These are phyloP conservation scores for Microbotryum intermedium DNA, from an alignment of 1,284 basidiomycete species.

Conservation along the genomic window DNA sequence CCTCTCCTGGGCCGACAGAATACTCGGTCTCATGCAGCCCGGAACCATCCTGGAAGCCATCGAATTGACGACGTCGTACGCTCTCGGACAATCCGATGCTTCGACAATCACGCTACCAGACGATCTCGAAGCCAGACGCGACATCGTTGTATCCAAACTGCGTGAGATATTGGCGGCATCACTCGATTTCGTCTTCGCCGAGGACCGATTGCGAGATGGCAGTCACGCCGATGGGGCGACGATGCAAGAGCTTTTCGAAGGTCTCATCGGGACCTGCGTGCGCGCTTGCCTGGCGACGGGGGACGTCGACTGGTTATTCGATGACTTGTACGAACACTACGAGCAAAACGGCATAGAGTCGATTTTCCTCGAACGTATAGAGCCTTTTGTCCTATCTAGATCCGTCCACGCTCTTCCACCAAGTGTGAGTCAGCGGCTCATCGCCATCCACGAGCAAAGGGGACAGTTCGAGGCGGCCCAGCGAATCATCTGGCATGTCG, in stretches of 20 bases:
- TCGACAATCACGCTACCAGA: constrained; percentile 81
- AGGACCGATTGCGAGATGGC: constrained; percentile 81
- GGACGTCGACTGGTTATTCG: constrained; percentile 78
- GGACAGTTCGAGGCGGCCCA: constrained; percentile 70
- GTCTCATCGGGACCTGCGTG: constrained; percentile 69
- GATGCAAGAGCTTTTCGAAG: constrained; percentile 79
- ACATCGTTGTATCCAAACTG: constrained; percentile 66
- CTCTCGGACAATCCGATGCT: constrained; percentile 69
- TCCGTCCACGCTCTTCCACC: constrained; percentile 63
- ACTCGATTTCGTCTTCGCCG: constrained; percentile 80
- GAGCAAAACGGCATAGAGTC: constrained; percentile 71
- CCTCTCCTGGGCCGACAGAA: constrained; percentile 89
- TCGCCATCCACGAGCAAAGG: constrained; percentile 66
- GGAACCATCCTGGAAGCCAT: constrained; percentile 89
- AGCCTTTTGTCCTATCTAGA: constrained; percentile 71
- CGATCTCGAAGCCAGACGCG: constrained; percentile 50
- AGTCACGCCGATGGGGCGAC: constrained; percentile 86
- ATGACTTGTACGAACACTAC: constrained; percentile 85
- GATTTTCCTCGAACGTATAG: constrained; percentile 80
- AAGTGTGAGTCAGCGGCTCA: constrained; percentile 73
- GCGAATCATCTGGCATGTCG: constrained; percentile 89
- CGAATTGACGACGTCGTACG: constrained; percentile 73
- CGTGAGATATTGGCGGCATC: constrained; percentile 80
- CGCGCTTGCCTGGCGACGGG: constrained; percentile 71
- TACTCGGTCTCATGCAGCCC: constrained; percentile 69